Base-by-base conservation (phyloP, 495 filamentous ascomycete species). In the Rhypophila decipiens region DNA sequence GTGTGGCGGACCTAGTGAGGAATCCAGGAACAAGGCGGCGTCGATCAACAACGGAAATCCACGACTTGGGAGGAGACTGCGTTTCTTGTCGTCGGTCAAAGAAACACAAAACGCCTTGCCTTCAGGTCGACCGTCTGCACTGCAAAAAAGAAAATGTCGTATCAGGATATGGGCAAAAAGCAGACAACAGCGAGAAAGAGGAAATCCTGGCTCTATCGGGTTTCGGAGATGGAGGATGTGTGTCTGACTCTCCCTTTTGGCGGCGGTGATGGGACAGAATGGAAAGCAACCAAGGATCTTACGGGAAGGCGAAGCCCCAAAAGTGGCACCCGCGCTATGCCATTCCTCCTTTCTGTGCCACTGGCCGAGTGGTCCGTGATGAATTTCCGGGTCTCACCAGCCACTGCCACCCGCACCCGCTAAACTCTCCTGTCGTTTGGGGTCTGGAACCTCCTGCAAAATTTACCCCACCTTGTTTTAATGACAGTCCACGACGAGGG, bases 1-100 rank as follows among this genome's bases (percentile, higher is more conserved):
- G 24, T 23, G 41, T 45, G 41, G 23, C 27, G 47, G 42, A 15
- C 31, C 42, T 37, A 12, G 46, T 42, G 13, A 34, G 29, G 34
- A 27, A 13, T 31, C 51, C 37, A 50, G n/a, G 9, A 17, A 5
- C 35, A 17, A 37, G 15, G 41, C n/a, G n/a, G n/a, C 46, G 51
- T 54, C 51, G 51, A 41, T 54, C 51, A 54, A 54, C 51, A 54
- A 46, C 38, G 46, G n/a, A n/a, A n/a, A n/a, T n/a, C n/a, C 51
- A 49, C 29, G 49, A 31, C n/a, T 24, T 22, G 40, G 39, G 40
- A 41, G 21, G 42, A 19, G 49, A 42, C 36, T n/a, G n/a, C n/a
- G n/a, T n/a, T n/a, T n/a, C n/a, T 51, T 42, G 40, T 42, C 42
- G 49, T 51, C 42, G 46, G 13, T 31, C 27, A 13, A 7, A 13